Evolutionary conservation across 1,139 yeast genomes (phyloP).

Genomic region (Blastobotrys arbuscula): DNA sequence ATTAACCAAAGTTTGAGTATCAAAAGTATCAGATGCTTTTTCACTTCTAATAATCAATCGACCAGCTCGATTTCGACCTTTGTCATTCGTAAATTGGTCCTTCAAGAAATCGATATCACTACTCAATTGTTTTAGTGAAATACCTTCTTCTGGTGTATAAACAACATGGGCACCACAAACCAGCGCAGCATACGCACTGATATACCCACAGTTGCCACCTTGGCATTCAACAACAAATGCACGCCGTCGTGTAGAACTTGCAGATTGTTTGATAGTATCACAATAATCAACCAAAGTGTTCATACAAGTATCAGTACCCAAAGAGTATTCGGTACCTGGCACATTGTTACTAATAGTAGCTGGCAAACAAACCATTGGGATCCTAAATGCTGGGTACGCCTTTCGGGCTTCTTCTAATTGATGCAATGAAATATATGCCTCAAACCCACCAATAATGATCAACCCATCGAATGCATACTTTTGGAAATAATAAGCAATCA

Average conservation of each 20-base stretch:
- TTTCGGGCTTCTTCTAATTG: conserved; percentile 68
- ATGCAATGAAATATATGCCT: conserved; percentile 78
- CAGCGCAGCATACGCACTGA: conserved; percentile 83
- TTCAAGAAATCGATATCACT: conserved; percentile 69
- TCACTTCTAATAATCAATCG: conserved; percentile 81
- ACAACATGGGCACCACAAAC: conserved; percentile 91
- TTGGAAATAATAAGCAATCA: conserved; percentile 86
- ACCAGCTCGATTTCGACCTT: conserved; percentile 82
- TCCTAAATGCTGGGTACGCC: conserved; percentile 81
- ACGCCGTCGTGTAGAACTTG: conserved; percentile 90
- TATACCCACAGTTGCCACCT: conserved; percentile 94
- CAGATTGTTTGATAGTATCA: conserved; percentile 92
- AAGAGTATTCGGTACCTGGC: conserved; percentile 93
- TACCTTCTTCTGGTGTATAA: conserved; percentile 87
- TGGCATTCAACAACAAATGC: conserved; percentile 95
- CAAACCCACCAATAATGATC: conserved; percentile 91
- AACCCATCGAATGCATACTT: conserved; percentile 80
- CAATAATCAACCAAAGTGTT: conserved; percentile 87
- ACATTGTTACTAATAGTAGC: conserved; percentile 97
- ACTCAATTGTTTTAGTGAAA: conserved; percentile 63
- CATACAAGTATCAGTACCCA: conserved; percentile 92
- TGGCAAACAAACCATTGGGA: conserved; percentile 90
- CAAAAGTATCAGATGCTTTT: conserved; percentile 73
- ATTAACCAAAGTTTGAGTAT: conserved; percentile 76
- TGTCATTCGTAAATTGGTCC: conserved; percentile 63